Base-by-base conservation (phyloP, 2,329 filamentous ascomycete species). In the Microsporum audouinii region DNA sequence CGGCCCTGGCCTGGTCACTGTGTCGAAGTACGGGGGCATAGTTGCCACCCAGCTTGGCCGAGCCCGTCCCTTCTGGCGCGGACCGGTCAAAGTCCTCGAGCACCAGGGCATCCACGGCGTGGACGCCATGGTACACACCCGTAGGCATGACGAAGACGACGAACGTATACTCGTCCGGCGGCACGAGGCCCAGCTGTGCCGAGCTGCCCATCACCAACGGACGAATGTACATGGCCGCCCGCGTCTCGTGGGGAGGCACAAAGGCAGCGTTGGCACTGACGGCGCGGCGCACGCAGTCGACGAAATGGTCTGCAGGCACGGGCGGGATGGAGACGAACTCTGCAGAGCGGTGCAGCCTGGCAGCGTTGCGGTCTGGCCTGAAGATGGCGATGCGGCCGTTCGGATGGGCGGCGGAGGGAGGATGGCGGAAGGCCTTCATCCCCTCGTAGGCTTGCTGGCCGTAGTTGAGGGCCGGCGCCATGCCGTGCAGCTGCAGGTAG, bases 401-500 rank as follows among this genome's bases (percentile, higher is more conserved):
- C 62, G 82, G 62, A n/a, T 61, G 57, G 14, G 61, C 51, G 8
- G 59, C 41, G 23, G 63, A 61, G 17, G 90, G 88, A 1, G 81
- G 79, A 60, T 73, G 71, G 65, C 92, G 90, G 82, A 96, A 96
- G 60, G 92, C 91, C 76, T 97, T 97, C 73, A 97, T 85, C n/a
- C 94, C 94, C 74, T 99, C 94, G 79, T 95, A 99, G 69, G 90
- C 92, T 78, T 97, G 94, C 72, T 96, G 91, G 62, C 92, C 91
- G 75, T 99, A 99, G 81, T 99, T 99, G 66, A 97, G 84, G 49
- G 85, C 92, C 0, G 94, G 91, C 0, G 91, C 87, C 89, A 99
- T 94, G 74, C 92, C 94, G 76, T 97, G 92, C 71, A 97, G 85
- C 66, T 86, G 86, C 68, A 97, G 84, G 78, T 82, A 91, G 5